Evolutionary conservation across 2,329 filamentous ascomycete species (phyloP).

Genomic region (Diaporthe vaccinii): DNA sequence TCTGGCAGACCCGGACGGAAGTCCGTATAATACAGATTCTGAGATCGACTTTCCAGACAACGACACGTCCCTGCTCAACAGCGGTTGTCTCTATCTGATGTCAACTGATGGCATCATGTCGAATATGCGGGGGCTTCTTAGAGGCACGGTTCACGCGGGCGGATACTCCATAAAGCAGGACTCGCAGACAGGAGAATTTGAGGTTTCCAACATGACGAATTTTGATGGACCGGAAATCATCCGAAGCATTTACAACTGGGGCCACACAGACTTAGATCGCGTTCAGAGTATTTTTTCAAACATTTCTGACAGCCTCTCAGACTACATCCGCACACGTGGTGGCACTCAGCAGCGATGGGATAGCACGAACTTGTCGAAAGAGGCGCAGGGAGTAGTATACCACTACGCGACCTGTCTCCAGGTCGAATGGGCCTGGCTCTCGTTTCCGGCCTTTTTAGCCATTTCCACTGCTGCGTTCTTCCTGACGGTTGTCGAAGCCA

Average conservation of each 20-base stretch:
- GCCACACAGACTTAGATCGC: neutral
- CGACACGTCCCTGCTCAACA: neutral
- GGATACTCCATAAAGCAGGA: too few relatives aligned
- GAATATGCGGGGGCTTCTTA: too few relatives aligned
- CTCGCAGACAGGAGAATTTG: too few relatives aligned
- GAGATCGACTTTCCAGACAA: too few relatives aligned
- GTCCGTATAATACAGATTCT: too few relatives aligned
- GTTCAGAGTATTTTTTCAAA: neutral
- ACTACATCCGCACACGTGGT: neutral
- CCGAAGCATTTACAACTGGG: neutral
- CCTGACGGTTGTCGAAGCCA: neutral
- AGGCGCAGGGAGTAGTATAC: neutral
- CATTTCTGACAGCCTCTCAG: neutral
- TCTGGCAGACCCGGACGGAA: neutral
- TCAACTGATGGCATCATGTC: too few relatives aligned
- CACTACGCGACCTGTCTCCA: neutral
- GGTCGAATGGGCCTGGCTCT: neutral
- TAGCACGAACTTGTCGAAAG: neutral
- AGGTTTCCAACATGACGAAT: rapidly evolving
- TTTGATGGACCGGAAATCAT: neutral
- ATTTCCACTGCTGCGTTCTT: neutral
- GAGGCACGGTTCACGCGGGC: too few relatives aligned
- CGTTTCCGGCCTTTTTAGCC: neutral
- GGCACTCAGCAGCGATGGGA: too few relatives aligned
- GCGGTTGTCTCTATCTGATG: neutral